These are phyloP conservation scores for Schizophyllum commune DNA, from an alignment of 1,284 basidiomycete species.

Conservation along the genomic window DNA sequence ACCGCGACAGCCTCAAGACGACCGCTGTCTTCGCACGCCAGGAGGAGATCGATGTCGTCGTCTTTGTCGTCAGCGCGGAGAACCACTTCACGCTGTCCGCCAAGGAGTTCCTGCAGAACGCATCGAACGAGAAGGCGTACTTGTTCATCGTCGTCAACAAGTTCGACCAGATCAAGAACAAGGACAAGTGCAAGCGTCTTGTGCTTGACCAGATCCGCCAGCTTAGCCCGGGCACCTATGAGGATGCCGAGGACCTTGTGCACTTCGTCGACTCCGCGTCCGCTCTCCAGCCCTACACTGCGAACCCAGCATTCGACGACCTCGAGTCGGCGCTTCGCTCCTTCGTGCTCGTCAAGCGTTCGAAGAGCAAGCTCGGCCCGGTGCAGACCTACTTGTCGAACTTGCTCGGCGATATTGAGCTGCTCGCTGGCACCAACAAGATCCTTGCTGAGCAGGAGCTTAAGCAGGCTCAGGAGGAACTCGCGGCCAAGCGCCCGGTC, in stretches of 20 bases:
- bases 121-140: slow-evolving; percentile 96
- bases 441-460: slow-evolving; percentile 80
- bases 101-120: slow-evolving; percentile 90
- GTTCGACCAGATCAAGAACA: slow-evolving; percentile 93
- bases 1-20: slow-evolving; percentile 93
- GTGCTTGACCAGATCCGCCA: slow-evolving; percentile 94
- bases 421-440: slow-evolving; percentile 83
- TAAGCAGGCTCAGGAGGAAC: slow-evolving; percentile 65
- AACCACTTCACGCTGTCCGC: slow-evolving; percentile 98
- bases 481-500: slow-evolving; percentile 71
- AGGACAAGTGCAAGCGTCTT: slow-evolving; percentile 84
- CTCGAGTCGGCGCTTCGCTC: slow-evolving; percentile 91
- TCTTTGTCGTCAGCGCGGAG: slow-evolving; percentile 97
- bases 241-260: slow-evolving; percentile 88
- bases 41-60: slow-evolving; percentile 97
- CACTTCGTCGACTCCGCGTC: slow-evolving; percentile 95
- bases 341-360: slow-evolving; percentile 92
- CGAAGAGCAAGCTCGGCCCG: slow-evolving; percentile 93
- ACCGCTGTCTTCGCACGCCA: slow-evolving; percentile 95
- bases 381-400: slow-evolving; percentile 92
- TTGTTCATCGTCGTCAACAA: slow-evolving; percentile 99
- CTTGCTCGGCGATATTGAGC: slow-evolving; percentile 82
- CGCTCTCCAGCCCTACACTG: slow-evolving; percentile 55
- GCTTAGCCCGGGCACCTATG: slow-evolving; percentile 87
- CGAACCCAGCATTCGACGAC: slow-evolving; percentile 72